Base-by-base conservation (phyloP, 2,329 filamentous ascomycete species). In the Aureobasidium sp. region DNA sequence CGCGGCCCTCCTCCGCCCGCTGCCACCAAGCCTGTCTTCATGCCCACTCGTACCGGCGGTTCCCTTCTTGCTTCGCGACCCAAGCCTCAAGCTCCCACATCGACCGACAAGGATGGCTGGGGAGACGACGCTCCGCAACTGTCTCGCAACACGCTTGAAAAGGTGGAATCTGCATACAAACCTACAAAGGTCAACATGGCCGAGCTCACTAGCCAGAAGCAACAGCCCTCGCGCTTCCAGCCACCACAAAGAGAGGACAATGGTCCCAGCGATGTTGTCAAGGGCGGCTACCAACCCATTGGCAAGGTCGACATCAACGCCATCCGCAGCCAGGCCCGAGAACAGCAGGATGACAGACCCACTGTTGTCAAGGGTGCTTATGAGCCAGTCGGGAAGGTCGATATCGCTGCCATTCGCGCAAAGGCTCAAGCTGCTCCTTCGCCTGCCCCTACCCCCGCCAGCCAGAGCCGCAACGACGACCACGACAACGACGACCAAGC, bases 291-390 rank as follows among this genome's bases (percentile, higher is more conserved):
- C 70, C 89, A 96, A 68, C 93, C 93, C 17, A 75, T 98, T 62
- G 93, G 93, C 54, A 97, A 96, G 73, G 87, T 98, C n/a, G 90
- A 98, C 64, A 97, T 98, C 70, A 86, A 86, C 21, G 90, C 89
- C 32, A 86, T 98, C 60, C 83, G 93, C 58, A 72, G 84, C 77
- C 67, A 88, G 79, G 74, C 90, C 71, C 65, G 84, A 76, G 74
- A 84, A 75, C 62, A 76, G 68, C 58, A 65, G 22, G 89, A 96
- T 64, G 86, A 95, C 60, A 79, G 90, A 53, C 93, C 93, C 3
- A 80, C 85, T 1, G 80, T 83, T 4, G 88, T 97, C 17, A 97
- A 95, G 71, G 93, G 93, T 37, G 81, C 90, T 21, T 98, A 98
- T 65, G 87, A 97, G 69, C 93, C 93, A 2, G 77, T 97, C 17